A percentile compares a stretch with the other conserved stretches of the same genome.
These are phyloP conservation scores for Starmerella floricola DNA, from an alignment of 805 yeast species.

Conservation along the genomic window DNA sequence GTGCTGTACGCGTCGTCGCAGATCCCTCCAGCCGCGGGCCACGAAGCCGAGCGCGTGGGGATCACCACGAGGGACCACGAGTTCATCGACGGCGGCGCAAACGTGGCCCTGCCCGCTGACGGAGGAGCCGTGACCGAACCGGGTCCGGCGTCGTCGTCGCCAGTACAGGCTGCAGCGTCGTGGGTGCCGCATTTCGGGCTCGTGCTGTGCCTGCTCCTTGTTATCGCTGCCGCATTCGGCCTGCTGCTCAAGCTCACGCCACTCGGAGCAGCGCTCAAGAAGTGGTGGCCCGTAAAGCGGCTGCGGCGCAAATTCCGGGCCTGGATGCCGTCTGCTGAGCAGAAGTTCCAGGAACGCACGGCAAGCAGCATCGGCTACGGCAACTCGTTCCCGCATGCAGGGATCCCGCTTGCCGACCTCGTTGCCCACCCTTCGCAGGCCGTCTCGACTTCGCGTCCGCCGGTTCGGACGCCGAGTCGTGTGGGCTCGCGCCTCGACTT, in stretches of 20 bases:
- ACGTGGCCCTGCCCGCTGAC: too few relatives aligned
- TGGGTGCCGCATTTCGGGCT: too few relatives aligned
- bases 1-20: constrained; percentile 69
- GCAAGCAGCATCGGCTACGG: constrained; percentile 18
- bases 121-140: too few relatives aligned
- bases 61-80: constrained; percentile 12
- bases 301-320: constrained; percentile 1
- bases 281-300: neutral
- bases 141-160: too few relatives aligned
- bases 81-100: constrained; percentile 26
- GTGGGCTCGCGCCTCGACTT: constrained; percentile 21
- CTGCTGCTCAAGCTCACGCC: neutral
- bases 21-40: constrained; percentile 27
- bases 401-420: constrained; percentile 12
- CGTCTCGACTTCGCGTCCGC: constrained; percentile 11
- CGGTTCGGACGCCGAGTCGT: constrained; percentile 16
- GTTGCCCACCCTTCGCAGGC: constrained; percentile 1
- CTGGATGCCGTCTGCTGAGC: constrained; percentile 2
- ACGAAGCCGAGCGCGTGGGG: constrained; percentile 19
- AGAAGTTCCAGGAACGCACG: constrained; percentile 6
- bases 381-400: constrained; percentile 18
- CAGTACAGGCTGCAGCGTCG: too few relatives aligned
- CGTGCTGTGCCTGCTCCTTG: neutral
- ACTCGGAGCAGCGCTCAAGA: neutral
- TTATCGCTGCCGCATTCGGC: neutral